Evolutionary conservation across 306 rosid genomes (phyloP).

Genomic region (Amphicarpaea edgeworthii): DNA sequence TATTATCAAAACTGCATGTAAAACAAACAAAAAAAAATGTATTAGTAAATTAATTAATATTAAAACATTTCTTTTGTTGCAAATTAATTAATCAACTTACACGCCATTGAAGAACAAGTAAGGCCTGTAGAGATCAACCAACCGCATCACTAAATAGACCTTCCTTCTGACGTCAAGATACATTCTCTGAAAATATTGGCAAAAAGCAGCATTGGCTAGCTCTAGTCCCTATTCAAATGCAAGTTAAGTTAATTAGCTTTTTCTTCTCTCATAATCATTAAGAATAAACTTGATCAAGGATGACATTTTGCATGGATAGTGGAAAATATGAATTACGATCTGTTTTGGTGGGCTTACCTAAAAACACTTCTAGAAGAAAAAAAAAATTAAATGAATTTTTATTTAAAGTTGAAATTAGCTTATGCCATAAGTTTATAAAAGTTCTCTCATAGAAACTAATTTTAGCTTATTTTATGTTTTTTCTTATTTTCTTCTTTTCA

Average conservation of each 20-base stretch:
- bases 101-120: conserved; percentile 75
- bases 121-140: conserved; percentile 76
- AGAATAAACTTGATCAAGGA: too few species aligned
- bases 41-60: not conserved
- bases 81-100: conserved; percentile 57
- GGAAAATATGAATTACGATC: not conserved
- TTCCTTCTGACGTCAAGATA: conserved; percentile 57
- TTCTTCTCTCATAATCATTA: not conserved
- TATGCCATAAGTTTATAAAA: too few species aligned
- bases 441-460: too few species aligned
- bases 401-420: too few species aligned
- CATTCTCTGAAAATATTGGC: conserved; percentile 61
- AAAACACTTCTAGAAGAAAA: too few species aligned
- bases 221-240: conserved; percentile 62
- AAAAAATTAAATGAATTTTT: too few species aligned
- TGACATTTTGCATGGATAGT: not conserved
- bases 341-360: too few species aligned
- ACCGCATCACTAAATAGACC: conserved; percentile 63
- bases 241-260: not conserved
- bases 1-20: conserved; percentile 70
- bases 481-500: too few species aligned
- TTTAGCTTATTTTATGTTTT: too few species aligned
- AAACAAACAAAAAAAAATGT: not conserved
- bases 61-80: not conserved
- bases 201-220: conserved; percentile 62